Evolutionary conservation across 805 yeast species (phyloP).

Genomic region (Blastobotrys robertii): DNA sequence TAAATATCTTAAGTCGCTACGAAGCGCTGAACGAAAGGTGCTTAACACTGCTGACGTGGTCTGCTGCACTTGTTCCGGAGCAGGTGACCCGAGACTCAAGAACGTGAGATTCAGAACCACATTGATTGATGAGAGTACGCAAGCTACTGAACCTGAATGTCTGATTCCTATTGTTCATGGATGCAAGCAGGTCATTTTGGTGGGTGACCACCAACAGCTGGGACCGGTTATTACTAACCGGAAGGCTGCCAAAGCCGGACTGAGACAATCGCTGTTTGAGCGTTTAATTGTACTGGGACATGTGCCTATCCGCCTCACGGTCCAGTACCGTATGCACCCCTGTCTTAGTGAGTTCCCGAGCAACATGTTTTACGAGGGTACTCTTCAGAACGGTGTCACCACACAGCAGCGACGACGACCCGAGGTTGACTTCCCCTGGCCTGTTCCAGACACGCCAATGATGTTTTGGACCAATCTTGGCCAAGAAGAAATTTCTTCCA

Average conservation of each 20-base stretch:
- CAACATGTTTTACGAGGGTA: slow-evolving; percentile 87
- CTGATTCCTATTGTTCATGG: slow-evolving; percentile 84
- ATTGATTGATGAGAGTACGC: slow-evolving; percentile 86
- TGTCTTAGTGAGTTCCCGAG: slow-evolving; percentile 77
- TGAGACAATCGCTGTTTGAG: slow-evolving; percentile 80
- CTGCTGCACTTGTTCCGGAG: slow-evolving; percentile 89
- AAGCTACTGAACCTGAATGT: slow-evolving; percentile 88
- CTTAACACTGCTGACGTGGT: slow-evolving; percentile 61
- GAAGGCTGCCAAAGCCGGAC: slow-evolving; percentile 78
- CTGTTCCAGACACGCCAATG: slow-evolving; percentile 75
- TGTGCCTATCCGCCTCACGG: slow-evolving; percentile 75
- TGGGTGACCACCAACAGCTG: slow-evolving; percentile 93
- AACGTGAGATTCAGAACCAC: slow-evolving; percentile 60
- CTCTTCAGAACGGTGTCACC: slow-evolving; percentile 85
- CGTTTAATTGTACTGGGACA: slow-evolving; percentile 75
- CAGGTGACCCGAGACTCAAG: slow-evolving; percentile 63
- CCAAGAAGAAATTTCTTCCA: slow-evolving; percentile 74
- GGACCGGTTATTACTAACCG: slow-evolving; percentile 84
- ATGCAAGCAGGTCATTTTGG: slow-evolving; percentile 78
- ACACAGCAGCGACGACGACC: slow-evolving; percentile 53
- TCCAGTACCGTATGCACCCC: slow-evolving; percentile 95
- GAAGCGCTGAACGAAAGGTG: slow-evolving; percentile 39
- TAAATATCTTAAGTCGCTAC: slow-evolving; percentile 33
- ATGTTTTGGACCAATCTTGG: slow-evolving; percentile 92
- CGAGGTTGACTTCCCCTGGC: slow-evolving; percentile 79